A percentile compares a stretch with the other conserved stretches of the same genome.
These are phyloP conservation scores for Yamadazyma oceani DNA, from an alignment of 1,139 yeast genomes.

Conservation along the genomic window DNA sequence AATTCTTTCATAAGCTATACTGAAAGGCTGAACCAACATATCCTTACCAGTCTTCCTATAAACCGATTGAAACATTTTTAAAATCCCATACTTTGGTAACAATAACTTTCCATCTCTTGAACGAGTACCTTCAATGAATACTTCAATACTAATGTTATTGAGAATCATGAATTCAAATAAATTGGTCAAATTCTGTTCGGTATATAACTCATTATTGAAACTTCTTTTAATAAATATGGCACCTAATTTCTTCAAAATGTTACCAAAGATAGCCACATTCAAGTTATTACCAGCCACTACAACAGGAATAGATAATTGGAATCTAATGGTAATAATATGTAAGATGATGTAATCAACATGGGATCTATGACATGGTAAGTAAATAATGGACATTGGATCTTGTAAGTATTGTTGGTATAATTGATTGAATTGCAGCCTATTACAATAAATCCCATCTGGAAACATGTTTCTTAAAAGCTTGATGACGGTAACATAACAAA, in stretches of 20 bases:
- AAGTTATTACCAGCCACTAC: slow-evolving; percentile 72
- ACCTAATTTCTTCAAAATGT: slow-evolving; percentile 42
- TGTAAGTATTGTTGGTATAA: slow-evolving; percentile 34
- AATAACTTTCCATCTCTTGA: slow-evolving; percentile 66
- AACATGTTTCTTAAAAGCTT: slow-evolving; percentile 37
- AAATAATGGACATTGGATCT: slow-evolving; percentile 46
- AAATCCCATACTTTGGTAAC: slow-evolving; percentile 64
- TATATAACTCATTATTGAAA: slow-evolving; percentile 51
- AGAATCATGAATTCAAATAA: slow-evolving; percentile 52
- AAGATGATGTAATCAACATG: slow-evolving; percentile 66
- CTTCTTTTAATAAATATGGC: slow-evolving; percentile 49
- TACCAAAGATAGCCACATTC: slow-evolving; percentile 61
- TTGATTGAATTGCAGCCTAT: slow-evolving; percentile 29
- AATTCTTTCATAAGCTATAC: slow-evolving; percentile 66
- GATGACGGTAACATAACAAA: slow-evolving; percentile 42
- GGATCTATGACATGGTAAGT: slow-evolving; percentile 58
- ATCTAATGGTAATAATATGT: slow-evolving; percentile 56
- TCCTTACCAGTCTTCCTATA: slow-evolving; percentile 46
- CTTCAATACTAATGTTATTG: slow-evolving; percentile 57
- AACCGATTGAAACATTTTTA: slow-evolving; percentile 49
- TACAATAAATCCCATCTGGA: slow-evolving; percentile 47
- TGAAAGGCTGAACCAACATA: slow-evolving; percentile 53
- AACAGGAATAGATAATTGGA: slow-evolving; percentile 57
- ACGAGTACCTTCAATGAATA: slow-evolving; percentile 67
- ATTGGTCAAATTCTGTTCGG: slow-evolving; percentile 57